Base-by-base conservation (phyloP, 768 basidiomycete genomes). In the Tulasnella sp. region DNA sequence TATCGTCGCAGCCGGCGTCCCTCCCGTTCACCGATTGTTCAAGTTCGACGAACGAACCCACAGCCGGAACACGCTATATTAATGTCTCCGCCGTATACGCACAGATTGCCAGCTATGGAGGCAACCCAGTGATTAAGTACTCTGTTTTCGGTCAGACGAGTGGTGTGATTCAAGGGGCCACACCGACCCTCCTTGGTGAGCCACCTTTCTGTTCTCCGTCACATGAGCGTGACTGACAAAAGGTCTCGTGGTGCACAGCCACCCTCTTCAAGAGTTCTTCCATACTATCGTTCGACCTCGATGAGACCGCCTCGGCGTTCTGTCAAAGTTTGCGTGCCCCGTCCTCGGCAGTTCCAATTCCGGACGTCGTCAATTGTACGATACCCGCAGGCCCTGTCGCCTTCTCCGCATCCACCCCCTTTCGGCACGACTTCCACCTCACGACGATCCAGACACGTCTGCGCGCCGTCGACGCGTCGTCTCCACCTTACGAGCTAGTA, bases 231-330 rank as follows among this genome's bases (percentile, higher is more conserved):
- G 66, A 53, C 66, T 61, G 59, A 47, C 51, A 52, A 15, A 50
- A 5, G n/a, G 32, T 47, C 51, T 17, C 43, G 24, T 44, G 41
- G 27, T 61, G 17, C 52, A 8, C 53, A 85, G 90, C 92, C 17
- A 96, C 92, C 7, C 78, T 96, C 43, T 94, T 95, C 74, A 86
- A 85, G 45, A 82, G 87, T 9, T 84, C 88, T 1, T 78, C 81
- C 56, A 80, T 92, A 21, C 79, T 94, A 51, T 91, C 92, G 2
- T 80, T 94, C 65, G 78, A 77, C 63, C 79, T 85, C 62, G 86
- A 79, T 71, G 77, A 76, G 49, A 84, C 85, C 64, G 80, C 79
- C 62, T 80, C 84, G 2, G 89, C 79, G 68, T 75, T 97, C 63
- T 98, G 95, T 71, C 70, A 78, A 24, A 77, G 82, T n/a, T 73